Evolutionary conservation across 23 red algal genomes (phyloP), one percentile per base, ranked within the genome.

Genomic region (Gracilaria domingensis): DNA sequence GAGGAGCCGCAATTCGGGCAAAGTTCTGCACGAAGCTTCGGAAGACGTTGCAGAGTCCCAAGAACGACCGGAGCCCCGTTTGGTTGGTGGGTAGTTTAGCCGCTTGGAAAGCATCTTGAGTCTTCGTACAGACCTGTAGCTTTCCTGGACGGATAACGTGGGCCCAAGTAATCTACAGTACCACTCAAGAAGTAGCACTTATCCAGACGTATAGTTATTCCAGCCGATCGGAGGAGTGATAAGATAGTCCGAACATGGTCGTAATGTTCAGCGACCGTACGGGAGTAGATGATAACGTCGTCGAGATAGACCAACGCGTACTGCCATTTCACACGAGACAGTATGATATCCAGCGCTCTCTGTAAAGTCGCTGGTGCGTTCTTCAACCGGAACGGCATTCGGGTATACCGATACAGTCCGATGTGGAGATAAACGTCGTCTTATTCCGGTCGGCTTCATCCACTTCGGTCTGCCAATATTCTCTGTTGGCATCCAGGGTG

Each of bases 261-360:
- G 71, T 30, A 44, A 5, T 76, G 71, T n/a, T 76, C 40, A n/a
- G 23, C 21, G 8, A 48, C 36, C 24, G 71, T 76, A n/a, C 40
- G 21, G 9, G 55, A 44, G 81, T 25, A 84, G 18, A 23, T 26
- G 54, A 84, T 66, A 5, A 69, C 58, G 36, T 84, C 81, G 9
- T 84, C 81, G 1, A 12, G 36, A 20, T 83, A 83, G 20, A 83
- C 7, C 30, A 83, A 14, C 37, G 32, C 1, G 44, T 65, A 26
- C 39, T 84, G 81, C 29, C 81, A 84, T 12, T 70, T 84, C 20
- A 84, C 81, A 16, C 11, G 13, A 12, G 81, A 65, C 5, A 84
- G 81, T 33, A 84, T 84, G 32, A 84, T 84, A 38, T 84, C 81
- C 81, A 84, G 25, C 33, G 81, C 58, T 9, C 81, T 38, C 30